Percentiles rank a stretch among this genome's conserved stretches.
These are phyloP conservation scores for Salix exigua DNA, from an alignment of 345 rosid species.

Conservation along the genomic window DNA sequence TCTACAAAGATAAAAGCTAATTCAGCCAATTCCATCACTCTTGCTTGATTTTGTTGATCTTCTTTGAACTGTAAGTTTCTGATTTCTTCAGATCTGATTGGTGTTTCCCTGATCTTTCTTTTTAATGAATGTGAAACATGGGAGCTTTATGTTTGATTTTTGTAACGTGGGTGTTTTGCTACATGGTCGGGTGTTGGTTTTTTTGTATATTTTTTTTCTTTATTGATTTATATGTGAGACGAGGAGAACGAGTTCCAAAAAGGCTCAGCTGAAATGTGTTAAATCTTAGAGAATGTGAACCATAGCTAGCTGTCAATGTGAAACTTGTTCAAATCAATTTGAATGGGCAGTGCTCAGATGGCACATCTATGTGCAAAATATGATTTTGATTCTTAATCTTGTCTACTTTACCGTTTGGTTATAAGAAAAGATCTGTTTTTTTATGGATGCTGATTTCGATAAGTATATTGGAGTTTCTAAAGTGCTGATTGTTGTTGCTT, in stretches of 20 bases:
- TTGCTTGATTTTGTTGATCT: background rate
- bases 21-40: background rate
- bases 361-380: background rate
- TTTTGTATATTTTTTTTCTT: background rate
- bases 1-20: background rate
- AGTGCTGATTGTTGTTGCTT: background rate
- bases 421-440: background rate
- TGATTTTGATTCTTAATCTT: background rate
- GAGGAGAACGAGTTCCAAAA: background rate
- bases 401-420: background rate
- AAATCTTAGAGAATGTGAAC: background rate
- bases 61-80: constrained; percentile 1
- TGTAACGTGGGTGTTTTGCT: background rate
- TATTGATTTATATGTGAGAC: background rate
- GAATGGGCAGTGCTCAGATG: background rate
- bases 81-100: constrained; percentile 3
- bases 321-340: background rate
- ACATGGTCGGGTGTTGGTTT: background rate
- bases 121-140: background rate
- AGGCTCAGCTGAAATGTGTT: background rate
- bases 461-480: background rate
- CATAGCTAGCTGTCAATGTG: background rate
- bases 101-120: background rate
- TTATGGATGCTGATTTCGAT: background rate
- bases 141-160: background rate